Conservation (phyloP, 1,284 basidiomycete genomes). For the Phellopilus nigrolimitatus region DNA sequence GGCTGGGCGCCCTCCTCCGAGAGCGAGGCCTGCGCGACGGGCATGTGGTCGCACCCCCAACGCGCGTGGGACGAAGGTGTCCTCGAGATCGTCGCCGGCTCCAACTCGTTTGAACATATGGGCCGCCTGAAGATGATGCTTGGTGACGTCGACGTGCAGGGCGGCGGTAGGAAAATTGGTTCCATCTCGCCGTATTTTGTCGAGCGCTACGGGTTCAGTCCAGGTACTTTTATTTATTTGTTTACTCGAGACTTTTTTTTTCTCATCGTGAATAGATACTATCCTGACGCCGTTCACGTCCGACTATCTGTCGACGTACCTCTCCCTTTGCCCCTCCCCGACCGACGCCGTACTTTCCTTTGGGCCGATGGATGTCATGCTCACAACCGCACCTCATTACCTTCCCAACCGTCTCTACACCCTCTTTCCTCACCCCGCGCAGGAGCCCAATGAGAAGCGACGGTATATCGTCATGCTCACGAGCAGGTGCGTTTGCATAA, state of each 20-base stretch:
- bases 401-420: conserved; percentile 65
- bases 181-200: conserved; percentile 68
- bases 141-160: conserved; percentile 62
- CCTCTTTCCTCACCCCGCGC: conserved; percentile 72
- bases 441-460: conserved; percentile 65
- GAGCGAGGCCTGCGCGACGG: conserved; percentile 71
- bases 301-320: conserved; percentile 67
- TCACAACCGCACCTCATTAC: conserved; percentile 68
- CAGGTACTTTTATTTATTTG: too few relatives aligned
- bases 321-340: conserved; percentile 65
- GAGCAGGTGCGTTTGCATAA: conserved; percentile 50
- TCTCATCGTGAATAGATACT: too few relatives aligned
- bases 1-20: conserved; percentile 68
- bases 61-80: conserved; percentile 75
- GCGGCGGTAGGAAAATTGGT: conserved; percentile 57
- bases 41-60: conserved; percentile 62
- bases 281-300: conserved; percentile 71
- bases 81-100: conserved; percentile 71
- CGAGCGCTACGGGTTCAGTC: conserved; percentile 74
- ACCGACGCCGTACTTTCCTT: conserved; percentile 70
- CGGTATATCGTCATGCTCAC: conserved; percentile 65
- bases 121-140: conserved; percentile 65
- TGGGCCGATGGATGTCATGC: conserved; percentile 71
- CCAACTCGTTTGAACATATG: conserved; percentile 53
- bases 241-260: too few relatives aligned